A percentile compares a stretch with the other conserved stretches of the same genome.
These are phyloP conservation scores for Climacium dendroides DNA, from an alignment of 225 moss, liverwort and hornwort genomes.

Conservation along the genomic window DNA sequence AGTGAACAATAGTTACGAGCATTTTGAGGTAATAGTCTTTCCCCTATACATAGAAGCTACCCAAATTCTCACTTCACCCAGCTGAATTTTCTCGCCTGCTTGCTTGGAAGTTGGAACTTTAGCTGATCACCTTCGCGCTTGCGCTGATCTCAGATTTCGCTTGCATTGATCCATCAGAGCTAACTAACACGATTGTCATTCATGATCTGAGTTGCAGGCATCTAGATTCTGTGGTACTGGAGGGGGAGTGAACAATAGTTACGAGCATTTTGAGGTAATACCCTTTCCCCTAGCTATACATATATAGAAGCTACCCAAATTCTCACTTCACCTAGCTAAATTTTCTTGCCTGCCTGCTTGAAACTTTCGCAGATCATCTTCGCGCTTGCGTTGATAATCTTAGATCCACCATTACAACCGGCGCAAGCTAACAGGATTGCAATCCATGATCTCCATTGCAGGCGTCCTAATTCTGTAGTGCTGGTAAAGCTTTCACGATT, in stretches of 20 bases:
- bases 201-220: neutral
- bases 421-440: neutral
- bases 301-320: neutral
- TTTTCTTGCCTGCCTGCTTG: neutral
- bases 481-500: neutral
- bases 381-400: no score
- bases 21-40: no score
- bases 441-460: neutral
- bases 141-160: neutral
- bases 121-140: neutral
- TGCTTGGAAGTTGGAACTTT: neutral
- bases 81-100: no score
- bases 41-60: neutral
- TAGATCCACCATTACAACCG: neutral
- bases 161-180: neutral
- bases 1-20: no score
- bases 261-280: no score
- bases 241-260: neutral
- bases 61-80: neutral
- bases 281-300: no score
- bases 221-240: neutral
- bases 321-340: neutral
- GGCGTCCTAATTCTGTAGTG: neutral
- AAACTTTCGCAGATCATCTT: neutral
- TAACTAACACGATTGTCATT: neutral